Base-by-base conservation (phyloP, 345 rosid species). In the Orychophragmus violaceus region DNA sequence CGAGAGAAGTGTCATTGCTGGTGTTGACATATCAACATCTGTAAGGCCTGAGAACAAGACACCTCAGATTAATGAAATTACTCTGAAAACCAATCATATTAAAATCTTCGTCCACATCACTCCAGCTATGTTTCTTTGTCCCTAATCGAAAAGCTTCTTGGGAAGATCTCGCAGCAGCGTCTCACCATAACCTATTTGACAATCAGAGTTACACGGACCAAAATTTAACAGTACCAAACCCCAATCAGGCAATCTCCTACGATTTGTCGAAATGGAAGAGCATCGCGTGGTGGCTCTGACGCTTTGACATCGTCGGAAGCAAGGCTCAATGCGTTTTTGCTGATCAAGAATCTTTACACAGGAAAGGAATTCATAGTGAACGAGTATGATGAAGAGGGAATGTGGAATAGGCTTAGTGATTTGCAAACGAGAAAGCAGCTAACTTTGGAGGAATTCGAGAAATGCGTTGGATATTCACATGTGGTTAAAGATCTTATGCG, bases 351-450 rank as follows among this genome's bases (percentile, higher is more conserved):
- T 66, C 77, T 94, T 70, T 97, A 94, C 17, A 94, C 96, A 0
- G 97, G 96, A 0, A 87, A 83, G 29, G 99, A 90, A 39, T 88
- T 94, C 32, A 66, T 94, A 14, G 97, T 94, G 10, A 88, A 94
- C 4, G 99, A 88, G 82, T 84, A 79, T 42, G 77, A 78, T 35
- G 85, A 85, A 49, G 82, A 90, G 53, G 97, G 96, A 14, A 84
- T 77, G 89, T 94, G 99, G 97, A 94, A 90, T 64, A 82, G 84
- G 75, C 80, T 94, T 13, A 90, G 97, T 57, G 99, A 94, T 83
- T 80, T 94, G 32, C 96, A 94, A n/a, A 94, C 99, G 0, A 97
- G 97, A 62, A 88, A 94, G 88, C 87, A 90, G 29, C 66, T 94
- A 17, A 94, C 95, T 2, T 74, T 90, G 82, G 97, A 94, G 69